These are phyloP conservation scores for Penicillium malachiteum DNA, from an alignment of 495 filamentous ascomycete genomes.

Conservation along the genomic window DNA sequence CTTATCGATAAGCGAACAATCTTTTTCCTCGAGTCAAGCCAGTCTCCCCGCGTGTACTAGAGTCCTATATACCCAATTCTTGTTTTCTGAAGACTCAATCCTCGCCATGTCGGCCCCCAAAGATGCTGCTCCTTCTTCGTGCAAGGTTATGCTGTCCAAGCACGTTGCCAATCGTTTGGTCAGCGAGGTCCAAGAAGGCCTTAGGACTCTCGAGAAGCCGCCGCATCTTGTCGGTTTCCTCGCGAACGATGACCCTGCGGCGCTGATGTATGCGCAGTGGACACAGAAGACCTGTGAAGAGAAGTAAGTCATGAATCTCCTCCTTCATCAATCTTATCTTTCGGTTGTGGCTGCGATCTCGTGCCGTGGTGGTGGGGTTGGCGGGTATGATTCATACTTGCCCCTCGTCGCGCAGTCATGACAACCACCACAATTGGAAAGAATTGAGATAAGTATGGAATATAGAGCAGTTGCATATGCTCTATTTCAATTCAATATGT, in stretches of 20 bases:
- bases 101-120: constrained; percentile 37
- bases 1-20: constrained; percentile 50
- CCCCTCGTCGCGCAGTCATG: constrained; percentile 14
- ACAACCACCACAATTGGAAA: neutral
- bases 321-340: too few relatives aligned
- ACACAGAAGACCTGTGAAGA: constrained; percentile 93
- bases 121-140: constrained; percentile 53
- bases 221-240: constrained; percentile 88
- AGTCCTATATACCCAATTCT: constrained; percentile 13
- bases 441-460: too few relatives aligned
- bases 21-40: constrained; percentile 35
- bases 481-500: too few relatives aligned
- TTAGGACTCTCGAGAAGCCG: constrained; percentile 64
- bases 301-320: constrained; percentile 60
- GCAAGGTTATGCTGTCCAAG: constrained; percentile 87
- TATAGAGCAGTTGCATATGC: too few relatives aligned
- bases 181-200: constrained; percentile 68
- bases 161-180: constrained; percentile 79
- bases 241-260: constrained; percentile 86
- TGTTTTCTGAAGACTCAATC: constrained; percentile 6
- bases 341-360: constrained; percentile 9
- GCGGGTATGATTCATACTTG: constrained; percentile 27
- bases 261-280: constrained; percentile 92
- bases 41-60: constrained; percentile 12
- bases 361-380: constrained; percentile 16